Evolutionary conservation across 495 filamentous ascomycete genomes (phyloP).

Genomic region (Delitschia confertaspora): DNA sequence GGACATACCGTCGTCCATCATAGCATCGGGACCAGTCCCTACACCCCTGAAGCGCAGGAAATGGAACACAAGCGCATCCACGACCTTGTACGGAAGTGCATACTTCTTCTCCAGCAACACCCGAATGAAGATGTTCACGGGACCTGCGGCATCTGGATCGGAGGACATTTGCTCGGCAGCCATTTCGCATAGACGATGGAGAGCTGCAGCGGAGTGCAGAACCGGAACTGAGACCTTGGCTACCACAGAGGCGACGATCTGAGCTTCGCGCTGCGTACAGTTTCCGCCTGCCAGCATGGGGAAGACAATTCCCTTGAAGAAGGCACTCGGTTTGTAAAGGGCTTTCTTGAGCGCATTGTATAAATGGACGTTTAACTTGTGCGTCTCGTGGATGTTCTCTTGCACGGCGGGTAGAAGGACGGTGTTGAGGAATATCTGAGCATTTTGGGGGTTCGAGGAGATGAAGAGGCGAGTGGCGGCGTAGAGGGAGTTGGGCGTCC

Average conservation of each 20-base stretch:
- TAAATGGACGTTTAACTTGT: conserved; percentile 89
- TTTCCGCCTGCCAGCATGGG: conserved; percentile 68
- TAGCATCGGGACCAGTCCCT: conserved; percentile 38
- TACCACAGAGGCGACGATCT: conserved; percentile 78
- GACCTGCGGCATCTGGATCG: conserved; percentile 64
- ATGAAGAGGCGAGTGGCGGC: conserved; percentile 85
- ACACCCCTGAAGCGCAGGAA: conserved; percentile 76
- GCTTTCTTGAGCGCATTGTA: conserved; percentile 88
- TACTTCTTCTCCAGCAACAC: conserved; percentile 94
- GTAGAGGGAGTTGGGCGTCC: conserved; percentile 82
- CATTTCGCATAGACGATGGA: conserved; percentile 87
- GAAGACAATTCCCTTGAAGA: conserved; percentile 95
- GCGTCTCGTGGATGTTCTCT: conserved; percentile 76
- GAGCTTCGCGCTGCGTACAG: conserved; percentile 82
- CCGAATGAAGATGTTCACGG: conserved; percentile 88
- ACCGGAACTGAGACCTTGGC: conserved; percentile 74
- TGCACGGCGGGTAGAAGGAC: conserved; percentile 81
- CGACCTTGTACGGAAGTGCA: conserved; percentile 85
- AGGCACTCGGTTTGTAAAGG: conserved; percentile 90
- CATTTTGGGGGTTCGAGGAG: conserved; percentile 62
- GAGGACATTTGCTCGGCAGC: conserved; percentile 72
- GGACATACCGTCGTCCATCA: conserved; percentile 41
- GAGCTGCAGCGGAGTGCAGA: conserved; percentile 82
- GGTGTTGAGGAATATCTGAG: conserved; percentile 70
- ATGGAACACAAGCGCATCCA: conserved; percentile 92